phyloP scores from a whole-genome alignment of 257 asterid genomes.

The Solanum etuberosum region DNA sequence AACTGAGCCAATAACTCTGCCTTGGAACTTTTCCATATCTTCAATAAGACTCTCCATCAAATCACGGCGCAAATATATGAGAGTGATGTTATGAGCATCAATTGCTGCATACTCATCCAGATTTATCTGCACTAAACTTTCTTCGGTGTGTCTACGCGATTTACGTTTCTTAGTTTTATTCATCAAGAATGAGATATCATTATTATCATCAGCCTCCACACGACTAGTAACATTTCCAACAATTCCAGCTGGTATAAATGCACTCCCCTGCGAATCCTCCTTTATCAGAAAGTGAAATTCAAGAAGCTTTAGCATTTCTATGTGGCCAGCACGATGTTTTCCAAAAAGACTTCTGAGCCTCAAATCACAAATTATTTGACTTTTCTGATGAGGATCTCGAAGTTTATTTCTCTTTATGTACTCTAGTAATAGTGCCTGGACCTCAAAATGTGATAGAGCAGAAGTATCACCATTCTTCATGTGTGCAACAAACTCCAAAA shows the following conservation, averaged over 20 bases:
- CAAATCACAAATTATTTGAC: slow-evolving; percentile 60
- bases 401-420: slow-evolving; percentile 64
- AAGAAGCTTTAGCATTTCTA: slow-evolving; percentile 81
- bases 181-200: slow-evolving; percentile 4
- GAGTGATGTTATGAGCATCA: slow-evolving; percentile 72
- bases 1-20: slow-evolving; percentile 61
- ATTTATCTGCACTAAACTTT: slow-evolving; percentile 31
- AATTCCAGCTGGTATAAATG: slow-evolving; percentile 47
- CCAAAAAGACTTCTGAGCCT: slow-evolving; percentile 70
- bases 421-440: slow-evolving; percentile 50
- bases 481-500: slow-evolving; percentile 66
- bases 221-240: slow-evolving; percentile 29
- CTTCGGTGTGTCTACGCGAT: slow-evolving; percentile 45
- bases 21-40: slow-evolving; percentile 48
- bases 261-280: slow-evolving; percentile 35
- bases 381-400: slow-evolving; percentile 60
- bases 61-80: slow-evolving; percentile 68
- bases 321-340: slow-evolving; percentile 57
- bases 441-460: slow-evolving; percentile 49
- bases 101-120: slow-evolving; percentile 72
- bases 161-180: slow-evolving; percentile 44
- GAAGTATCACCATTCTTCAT: slow-evolving; percentile 71
- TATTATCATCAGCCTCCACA: slow-evolving; percentile 25
- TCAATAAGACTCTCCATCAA: slow-evolving; percentile 62
- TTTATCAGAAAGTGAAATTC: slow-evolving; percentile 52